A percentile compares a stretch with the other conserved stretches of the same genome.
Conservation (phyloP, 148 eudicot genomes). For the Amaranthus cruentus region DNA sequence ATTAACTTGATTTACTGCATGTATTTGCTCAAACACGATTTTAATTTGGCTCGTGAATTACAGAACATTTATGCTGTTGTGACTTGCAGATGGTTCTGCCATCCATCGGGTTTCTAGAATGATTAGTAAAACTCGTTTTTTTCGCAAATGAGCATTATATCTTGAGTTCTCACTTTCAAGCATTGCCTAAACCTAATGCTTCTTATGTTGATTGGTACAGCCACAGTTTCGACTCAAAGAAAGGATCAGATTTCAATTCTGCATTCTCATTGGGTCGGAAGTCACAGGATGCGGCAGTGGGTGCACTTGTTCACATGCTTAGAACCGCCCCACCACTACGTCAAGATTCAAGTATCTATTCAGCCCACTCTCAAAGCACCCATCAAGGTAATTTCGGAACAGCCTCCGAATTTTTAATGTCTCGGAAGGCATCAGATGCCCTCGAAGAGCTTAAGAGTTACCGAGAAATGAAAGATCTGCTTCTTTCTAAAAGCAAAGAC, state of each 20-base stretch:
- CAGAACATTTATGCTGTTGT: neutral
- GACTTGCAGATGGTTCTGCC: neutral
- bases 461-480: slow-evolving; percentile 59
- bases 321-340: slow-evolving; percentile 83
- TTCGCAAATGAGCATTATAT: neutral
- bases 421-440: slow-evolving; percentile 77
- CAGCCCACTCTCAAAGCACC: slow-evolving; percentile 38
- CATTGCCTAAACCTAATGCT: slow-evolving; percentile 3
- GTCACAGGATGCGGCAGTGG: slow-evolving; percentile 88
- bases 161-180: neutral
- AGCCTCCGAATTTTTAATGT: slow-evolving; percentile 47
- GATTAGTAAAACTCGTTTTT: neutral
- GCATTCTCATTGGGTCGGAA: slow-evolving; percentile 45
- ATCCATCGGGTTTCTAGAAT: neutral
- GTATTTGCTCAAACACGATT: too few species aligned
- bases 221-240: slow-evolving; percentile 45
- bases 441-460: slow-evolving; percentile 76
- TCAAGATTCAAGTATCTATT: slow-evolving; percentile 66
- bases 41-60: neutral
- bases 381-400: slow-evolving; percentile 39
- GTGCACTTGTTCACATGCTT: slow-evolving; percentile 79
- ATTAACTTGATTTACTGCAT: too few species aligned
- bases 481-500: slow-evolving; percentile 62
- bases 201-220: slow-evolving; percentile 35
- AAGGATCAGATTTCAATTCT: slow-evolving; percentile 40